Evolutionary conservation across 768 basidiomycete genomes (phyloP).

Genomic region (Suillus alpinus): DNA sequence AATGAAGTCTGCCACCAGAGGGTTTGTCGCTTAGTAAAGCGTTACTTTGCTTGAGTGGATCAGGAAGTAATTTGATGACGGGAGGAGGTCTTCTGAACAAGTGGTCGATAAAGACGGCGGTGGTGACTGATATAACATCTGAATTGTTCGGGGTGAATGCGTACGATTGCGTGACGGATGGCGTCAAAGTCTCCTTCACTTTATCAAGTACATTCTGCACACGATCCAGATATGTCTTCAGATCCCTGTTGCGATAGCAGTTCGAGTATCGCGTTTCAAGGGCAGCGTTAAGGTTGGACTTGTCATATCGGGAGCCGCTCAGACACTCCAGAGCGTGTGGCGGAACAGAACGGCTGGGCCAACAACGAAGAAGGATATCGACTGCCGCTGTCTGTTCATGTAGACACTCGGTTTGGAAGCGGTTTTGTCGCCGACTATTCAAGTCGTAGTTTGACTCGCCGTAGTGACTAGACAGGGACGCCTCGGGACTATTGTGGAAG

Average conservation of each 20-base stretch:
- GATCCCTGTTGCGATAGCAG: constrained; percentile 14
- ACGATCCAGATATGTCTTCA: constrained; percentile 10
- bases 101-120: not conserved
- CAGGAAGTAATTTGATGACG: not conserved
- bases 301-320: constrained; percentile 4
- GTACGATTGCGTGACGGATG: not conserved
- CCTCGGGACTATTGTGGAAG: constrained; percentile 11
- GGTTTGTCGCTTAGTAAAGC: not conserved
- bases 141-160: constrained; percentile 1
- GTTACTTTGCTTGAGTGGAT: not conserved
- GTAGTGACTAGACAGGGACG: not conserved
- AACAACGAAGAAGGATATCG: constrained; percentile 3
- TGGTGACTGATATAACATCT: not conserved
- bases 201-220: constrained; percentile 13
- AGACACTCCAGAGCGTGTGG: not conserved
- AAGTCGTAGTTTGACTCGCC: not conserved
- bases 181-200: not conserved
- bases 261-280: constrained; percentile 10
- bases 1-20: not conserved
- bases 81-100: constrained; percentile 4
- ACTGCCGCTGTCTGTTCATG: not conserved
- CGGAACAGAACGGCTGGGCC: constrained; percentile 15
- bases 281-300: not conserved
- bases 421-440: not conserved
- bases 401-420: not conserved